A percentile compares a stretch with the other conserved stretches of the same genome.
Evolutionary conservation across 2,329 filamentous ascomycete species (phyloP).

Genomic region (Rhynchosporium secalis): DNA sequence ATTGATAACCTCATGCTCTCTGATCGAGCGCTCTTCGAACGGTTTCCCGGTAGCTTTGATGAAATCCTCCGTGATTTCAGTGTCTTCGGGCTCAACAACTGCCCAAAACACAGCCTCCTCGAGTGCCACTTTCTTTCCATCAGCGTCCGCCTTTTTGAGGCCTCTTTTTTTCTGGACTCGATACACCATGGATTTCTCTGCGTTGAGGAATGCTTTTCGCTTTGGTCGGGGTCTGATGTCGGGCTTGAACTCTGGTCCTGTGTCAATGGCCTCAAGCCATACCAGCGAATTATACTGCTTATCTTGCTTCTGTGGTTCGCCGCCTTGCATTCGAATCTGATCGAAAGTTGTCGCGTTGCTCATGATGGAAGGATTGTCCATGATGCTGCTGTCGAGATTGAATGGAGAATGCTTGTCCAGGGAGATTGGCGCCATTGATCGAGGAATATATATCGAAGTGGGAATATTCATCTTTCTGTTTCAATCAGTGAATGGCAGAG

Average conservation of each 20-base stretch:
- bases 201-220: conserved; percentile 3
- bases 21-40: background rate
- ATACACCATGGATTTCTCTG: conserved; percentile 5
- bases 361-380: background rate
- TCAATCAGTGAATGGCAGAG: no score
- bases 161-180: background rate
- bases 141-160: background rate
- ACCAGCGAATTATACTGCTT: background rate
- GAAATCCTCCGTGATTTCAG: conserved; percentile 7
- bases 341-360: background rate
- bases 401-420: background rate
- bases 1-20: conserved; percentile 6
- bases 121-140: background rate
- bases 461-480: no score
- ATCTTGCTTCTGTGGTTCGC: background rate
- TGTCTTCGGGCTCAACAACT: background rate
- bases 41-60: conserved; percentile 12
- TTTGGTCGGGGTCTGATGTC: conserved; percentile 1
- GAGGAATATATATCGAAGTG: no score
- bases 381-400: background rate
- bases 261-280: conserved; percentile 9
- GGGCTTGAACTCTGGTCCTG: conserved; percentile 14
- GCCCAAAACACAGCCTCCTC: conserved; percentile 13
- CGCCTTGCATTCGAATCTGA: background rate
- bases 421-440: no score